phyloP scores from a whole-genome alignment of 2,329 filamentous ascomycete species.

The Shiraia bambusicola region DNA sequence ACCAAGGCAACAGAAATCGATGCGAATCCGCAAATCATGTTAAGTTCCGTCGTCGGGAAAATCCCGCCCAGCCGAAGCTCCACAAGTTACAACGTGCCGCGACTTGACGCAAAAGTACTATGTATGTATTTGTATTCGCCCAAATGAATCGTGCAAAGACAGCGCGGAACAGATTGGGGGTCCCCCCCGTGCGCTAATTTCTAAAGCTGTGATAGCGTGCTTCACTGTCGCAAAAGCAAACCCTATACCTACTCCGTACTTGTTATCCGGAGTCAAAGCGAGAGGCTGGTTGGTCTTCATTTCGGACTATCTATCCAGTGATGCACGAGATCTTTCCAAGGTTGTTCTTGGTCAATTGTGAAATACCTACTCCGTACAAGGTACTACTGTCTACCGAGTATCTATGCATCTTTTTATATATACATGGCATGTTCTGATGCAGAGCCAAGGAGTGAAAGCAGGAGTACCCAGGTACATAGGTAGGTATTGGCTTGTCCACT shows the following conservation, averaged over 20 bases:
- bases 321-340: too few relatives aligned
- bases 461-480: too few relatives aligned
- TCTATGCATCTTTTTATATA: too few relatives aligned
- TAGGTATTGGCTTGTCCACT: too few relatives aligned
- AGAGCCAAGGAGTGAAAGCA: too few relatives aligned
- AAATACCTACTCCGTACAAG: too few relatives aligned
- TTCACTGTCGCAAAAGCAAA: conserved; percentile 15
- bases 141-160: conserved; percentile 19
- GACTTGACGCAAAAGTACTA: conserved; percentile 16
- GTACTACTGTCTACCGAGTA: too few relatives aligned
- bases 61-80: conserved; percentile 8
- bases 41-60: conserved; percentile 10
- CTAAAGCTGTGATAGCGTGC: conserved; percentile 15
- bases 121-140: too few relatives aligned
- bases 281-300: conserved; percentile 5
- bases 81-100: conserved; percentile 15
- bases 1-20: conserved; percentile 17
- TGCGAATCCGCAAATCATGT: conserved; percentile 5
- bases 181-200: conserved; percentile 41
- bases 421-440: too few relatives aligned
- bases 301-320: too few relatives aligned
- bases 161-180: conserved; percentile 21
- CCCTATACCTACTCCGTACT: conserved; percentile 11
- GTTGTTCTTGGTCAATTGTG: too few relatives aligned
- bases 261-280: conserved; percentile 7